These are phyloP conservation scores for Nicotiana noctiflora DNA, from an alignment of 257 asterid genomes.

Conservation along the genomic window DNA sequence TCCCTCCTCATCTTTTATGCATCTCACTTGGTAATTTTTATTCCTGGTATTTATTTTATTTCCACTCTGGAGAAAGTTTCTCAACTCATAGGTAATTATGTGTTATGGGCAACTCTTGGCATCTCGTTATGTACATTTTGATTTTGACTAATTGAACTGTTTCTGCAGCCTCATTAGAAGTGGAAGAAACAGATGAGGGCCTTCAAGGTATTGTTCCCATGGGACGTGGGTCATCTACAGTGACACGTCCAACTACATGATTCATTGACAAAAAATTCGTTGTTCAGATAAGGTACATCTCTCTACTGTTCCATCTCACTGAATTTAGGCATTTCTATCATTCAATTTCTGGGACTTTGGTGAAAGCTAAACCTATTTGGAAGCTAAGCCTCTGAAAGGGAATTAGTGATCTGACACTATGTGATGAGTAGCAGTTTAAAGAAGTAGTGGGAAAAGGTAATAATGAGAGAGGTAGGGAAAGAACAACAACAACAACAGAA, in stretches of 20 bases:
- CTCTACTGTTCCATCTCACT: not conserved
- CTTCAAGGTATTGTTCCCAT: constrained; percentile 57
- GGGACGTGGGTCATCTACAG: constrained; percentile 93
- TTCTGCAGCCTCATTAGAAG: constrained; percentile 42
- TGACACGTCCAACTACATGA: constrained; percentile 92
- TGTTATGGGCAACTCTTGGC: not conserved
- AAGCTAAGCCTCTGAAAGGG: not conserved
- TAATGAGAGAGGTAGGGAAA: not conserved
- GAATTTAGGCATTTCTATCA: not conserved
- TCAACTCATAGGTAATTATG: not conserved
- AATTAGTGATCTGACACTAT: not conserved
- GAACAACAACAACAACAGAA: too few relatives aligned
- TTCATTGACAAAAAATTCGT: not conserved
- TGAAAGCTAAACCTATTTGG: not conserved
- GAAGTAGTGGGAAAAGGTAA: not conserved
- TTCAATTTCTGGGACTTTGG: not conserved
- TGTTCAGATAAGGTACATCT: constrained; percentile 5
- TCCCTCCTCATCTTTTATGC: too few relatives aligned
- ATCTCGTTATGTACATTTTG: not conserved
- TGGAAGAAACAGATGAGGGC: constrained; percentile 52
- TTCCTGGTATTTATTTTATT: not conserved
- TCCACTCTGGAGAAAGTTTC: not conserved
- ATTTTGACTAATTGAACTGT: not conserved
- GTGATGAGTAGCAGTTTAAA: not conserved
- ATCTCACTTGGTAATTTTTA: not conserved